Conservation (phyloP, 345 rosid species). For the Turnera subulata region DNA sequence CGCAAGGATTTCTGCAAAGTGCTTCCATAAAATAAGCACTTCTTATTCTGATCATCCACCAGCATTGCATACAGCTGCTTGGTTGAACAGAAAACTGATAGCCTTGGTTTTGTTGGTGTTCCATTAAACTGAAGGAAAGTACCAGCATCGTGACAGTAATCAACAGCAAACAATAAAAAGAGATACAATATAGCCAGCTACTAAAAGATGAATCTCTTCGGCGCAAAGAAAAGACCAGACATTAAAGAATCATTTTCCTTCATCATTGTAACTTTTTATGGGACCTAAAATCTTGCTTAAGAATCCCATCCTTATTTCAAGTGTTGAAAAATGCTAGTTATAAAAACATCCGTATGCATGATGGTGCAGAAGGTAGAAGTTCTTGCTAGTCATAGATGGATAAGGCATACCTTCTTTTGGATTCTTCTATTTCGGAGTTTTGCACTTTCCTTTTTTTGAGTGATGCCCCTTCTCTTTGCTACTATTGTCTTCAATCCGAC, state of each 20-base stretch:
- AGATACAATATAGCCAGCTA: neutral
- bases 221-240: neutral
- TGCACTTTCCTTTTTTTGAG: constrained; percentile 58
- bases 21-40: constrained; percentile 72
- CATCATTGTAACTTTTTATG: neutral
- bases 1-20: constrained; percentile 79
- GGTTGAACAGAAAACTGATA: constrained; percentile 86
- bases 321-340: too few relatives aligned
- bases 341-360: too few relatives aligned
- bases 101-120: constrained; percentile 63
- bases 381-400: too few relatives aligned
- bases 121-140: constrained; percentile 50
- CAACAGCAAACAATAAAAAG: too few relatives aligned
- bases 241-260: constrained; percentile 9
- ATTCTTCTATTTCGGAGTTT: constrained; percentile 62
- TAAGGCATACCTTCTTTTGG: constrained; percentile 55
- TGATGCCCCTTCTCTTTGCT: constrained; percentile 48
- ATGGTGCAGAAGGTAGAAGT: too few relatives aligned
- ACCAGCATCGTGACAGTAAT: too few relatives aligned
- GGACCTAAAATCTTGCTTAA: neutral
- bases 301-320: neutral
- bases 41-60: constrained; percentile 81
- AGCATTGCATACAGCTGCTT: constrained; percentile 84
- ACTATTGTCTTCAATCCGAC: constrained; percentile 25
- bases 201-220: neutral